phyloP scores from a whole-genome alignment of 176 grass and related monocot genomes.

The Carex pumila region DNA sequence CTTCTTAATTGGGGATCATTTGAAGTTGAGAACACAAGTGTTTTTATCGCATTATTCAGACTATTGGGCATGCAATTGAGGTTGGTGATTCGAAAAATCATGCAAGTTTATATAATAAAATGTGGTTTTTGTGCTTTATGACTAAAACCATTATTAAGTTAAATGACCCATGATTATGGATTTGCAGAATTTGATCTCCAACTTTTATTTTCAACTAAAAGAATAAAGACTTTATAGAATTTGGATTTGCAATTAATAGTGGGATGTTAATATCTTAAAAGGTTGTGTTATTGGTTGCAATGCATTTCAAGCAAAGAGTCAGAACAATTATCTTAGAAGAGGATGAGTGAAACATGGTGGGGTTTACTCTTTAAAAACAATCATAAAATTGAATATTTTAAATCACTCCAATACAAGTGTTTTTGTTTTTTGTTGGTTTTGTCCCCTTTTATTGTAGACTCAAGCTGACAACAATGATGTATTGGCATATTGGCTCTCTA shows the following conservation, averaged over 20 bases:
- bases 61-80: constrained; percentile 98
- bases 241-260: background rate
- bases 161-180: background rate
- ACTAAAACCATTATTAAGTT: background rate
- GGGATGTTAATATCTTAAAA: background rate
- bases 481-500: constrained; percentile 95
- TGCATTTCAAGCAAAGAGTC: background rate
- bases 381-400: background rate
- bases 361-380: constrained; percentile 1
- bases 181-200: no score
- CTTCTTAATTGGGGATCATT: constrained; percentile 99
- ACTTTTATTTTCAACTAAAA: background rate
- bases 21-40: constrained; percentile 98
- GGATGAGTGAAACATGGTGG: background rate
- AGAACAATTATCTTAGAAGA: background rate
- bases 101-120: background rate
- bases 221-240: background rate
- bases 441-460: constrained; percentile 52
- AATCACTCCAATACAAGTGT: background rate
- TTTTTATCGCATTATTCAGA: constrained; percentile 99
- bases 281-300: background rate
- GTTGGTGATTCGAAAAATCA: constrained; percentile 28
- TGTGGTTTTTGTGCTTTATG: background rate
- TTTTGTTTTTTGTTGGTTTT: constrained; percentile 2
- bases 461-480: constrained; percentile 84